These are phyloP conservation scores for Backusella circina DNA, from an alignment of 192 early-diverging fungal species.

Conservation along the genomic window DNA sequence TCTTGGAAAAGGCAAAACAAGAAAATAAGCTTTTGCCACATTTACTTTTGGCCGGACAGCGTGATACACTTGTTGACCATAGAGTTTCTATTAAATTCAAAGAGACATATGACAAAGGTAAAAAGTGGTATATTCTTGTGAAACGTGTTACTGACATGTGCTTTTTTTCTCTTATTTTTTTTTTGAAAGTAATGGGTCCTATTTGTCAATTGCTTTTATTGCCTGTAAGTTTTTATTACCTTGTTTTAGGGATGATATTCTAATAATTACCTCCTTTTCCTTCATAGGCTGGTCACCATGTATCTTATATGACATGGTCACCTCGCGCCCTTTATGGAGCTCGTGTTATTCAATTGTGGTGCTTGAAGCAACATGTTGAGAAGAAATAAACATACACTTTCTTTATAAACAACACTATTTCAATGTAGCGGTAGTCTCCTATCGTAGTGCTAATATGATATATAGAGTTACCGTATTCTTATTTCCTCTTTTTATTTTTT, in stretches of 20 bases:
- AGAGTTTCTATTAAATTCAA: constrained; percentile 1
- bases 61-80: constrained; percentile 2
- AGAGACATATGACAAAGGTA: constrained; percentile 5
- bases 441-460: neutral
- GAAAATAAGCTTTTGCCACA: constrained; percentile 11
- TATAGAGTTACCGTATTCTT: neutral
- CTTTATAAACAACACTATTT: neutral
- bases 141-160: neutral
- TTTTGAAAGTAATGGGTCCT: neutral
- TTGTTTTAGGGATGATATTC: neutral
- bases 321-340: neutral
- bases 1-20: neutral
- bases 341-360: constrained; percentile 9
- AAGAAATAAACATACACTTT: neutral
- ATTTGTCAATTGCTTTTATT: neutral
- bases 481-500: neutral
- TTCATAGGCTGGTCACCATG: neutral
- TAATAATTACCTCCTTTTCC: neutral
- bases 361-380: neutral
- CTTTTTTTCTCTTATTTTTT: neutral
- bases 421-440: neutral
- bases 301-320: constrained; percentile 2
- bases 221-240: neutral
- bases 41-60: constrained; percentile 4
- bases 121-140: neutral